Percentiles rank a stretch among this genome's conserved stretches.
phyloP scores from a whole-genome alignment of 169 alveolate genomes.

The Perkinsus marinus region DNA sequence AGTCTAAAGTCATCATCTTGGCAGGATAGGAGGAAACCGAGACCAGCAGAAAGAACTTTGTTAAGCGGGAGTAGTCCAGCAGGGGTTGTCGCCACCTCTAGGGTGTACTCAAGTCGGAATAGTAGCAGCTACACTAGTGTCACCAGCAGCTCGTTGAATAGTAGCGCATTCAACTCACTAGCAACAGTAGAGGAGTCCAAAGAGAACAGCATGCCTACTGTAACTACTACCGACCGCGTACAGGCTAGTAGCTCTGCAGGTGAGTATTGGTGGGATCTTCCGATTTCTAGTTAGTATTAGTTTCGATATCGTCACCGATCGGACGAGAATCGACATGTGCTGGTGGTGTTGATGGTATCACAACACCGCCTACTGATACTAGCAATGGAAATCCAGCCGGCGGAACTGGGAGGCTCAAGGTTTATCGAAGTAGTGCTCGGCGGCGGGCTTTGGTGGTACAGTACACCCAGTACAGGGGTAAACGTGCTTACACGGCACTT shows the following conservation, averaged over 20 bases:
- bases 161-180: not conserved
- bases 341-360: not conserved
- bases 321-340: not conserved
- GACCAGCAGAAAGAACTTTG: not conserved
- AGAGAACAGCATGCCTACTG: not conserved
- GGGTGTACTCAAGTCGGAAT: not conserved
- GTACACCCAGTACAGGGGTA: not conserved
- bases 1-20: no score
- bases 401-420: not conserved
- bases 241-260: not conserved
- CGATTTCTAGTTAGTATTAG: not conserved
- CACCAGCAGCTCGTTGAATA: not conserved
- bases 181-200: not conserved
- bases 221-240: not conserved
- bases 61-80: not conserved
- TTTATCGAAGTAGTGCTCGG: not conserved
- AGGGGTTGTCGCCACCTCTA: not conserved
- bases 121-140: not conserved
- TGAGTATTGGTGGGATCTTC: not conserved
- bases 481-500: no score
- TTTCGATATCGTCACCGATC: not conserved
- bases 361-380: not conserved
- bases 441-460: not conserved
- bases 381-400: not conserved
- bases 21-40: no score